phyloP scores from a whole-genome alignment of 139 green algal genomes.

The Picochlorum sp. region DNA sequence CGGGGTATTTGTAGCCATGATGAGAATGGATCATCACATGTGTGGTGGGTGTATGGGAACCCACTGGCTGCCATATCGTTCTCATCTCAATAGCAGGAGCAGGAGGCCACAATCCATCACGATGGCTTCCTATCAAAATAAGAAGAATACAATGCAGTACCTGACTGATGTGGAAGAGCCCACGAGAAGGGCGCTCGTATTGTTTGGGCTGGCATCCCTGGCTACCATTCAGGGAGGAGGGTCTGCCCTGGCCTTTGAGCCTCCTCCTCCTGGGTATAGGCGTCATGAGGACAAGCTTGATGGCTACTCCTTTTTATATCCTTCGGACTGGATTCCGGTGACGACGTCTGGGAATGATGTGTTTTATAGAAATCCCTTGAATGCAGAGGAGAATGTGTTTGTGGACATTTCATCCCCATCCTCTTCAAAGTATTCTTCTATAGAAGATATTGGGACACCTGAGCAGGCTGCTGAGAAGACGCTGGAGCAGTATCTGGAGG shows the following conservation, averaged over 20 bases:
- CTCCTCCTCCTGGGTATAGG: constrained; percentile 39
- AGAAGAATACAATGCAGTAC: too few species aligned
- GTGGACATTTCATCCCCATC: constrained; percentile 84
- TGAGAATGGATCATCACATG: too few species aligned
- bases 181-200: not conserved
- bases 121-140: too few species aligned
- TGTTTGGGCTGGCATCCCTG: not conserved
- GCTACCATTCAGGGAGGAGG: not conserved
- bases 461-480: constrained; percentile 55
- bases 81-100: too few species aligned
- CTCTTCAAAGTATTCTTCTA: constrained; percentile 53
- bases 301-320: constrained; percentile 77
- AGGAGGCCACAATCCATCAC: too few species aligned
- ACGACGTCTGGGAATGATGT: constrained; percentile 81
- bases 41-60: too few species aligned
- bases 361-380: constrained; percentile 75
- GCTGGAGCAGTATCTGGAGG: constrained; percentile 66
- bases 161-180: too few species aligned
- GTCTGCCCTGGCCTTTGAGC: not conserved
- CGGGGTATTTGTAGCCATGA: too few species aligned
- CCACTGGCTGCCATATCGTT: too few species aligned
- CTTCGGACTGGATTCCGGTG: constrained; percentile 60
- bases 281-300: constrained; percentile 68
- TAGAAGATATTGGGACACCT: constrained; percentile 74
- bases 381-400: constrained; percentile 86